Evolutionary conservation across 2,329 filamentous ascomycete genomes (phyloP).

Genomic region (Cytospora paraplurivora): DNA sequence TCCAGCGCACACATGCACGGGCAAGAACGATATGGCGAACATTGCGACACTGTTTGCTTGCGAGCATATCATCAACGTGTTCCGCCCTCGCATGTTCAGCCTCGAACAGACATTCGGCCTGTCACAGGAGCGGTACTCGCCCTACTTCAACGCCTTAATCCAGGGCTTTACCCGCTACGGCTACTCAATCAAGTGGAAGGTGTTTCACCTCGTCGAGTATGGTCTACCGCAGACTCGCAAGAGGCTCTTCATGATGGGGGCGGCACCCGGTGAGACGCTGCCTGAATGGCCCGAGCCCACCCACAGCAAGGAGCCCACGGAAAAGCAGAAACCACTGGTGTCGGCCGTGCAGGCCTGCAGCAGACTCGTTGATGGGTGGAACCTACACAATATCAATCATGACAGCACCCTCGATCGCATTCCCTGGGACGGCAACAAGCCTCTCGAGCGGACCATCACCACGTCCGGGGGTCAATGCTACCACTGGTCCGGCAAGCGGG

Average conservation of each 20-base stretch:
- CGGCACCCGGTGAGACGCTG: conserved; percentile 69
- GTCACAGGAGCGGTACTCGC: conserved; percentile 51
- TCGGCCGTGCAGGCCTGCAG: conserved; percentile 49
- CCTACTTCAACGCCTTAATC: conserved; percentile 63
- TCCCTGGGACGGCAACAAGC: conserved; percentile 49
- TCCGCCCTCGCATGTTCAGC: conserved; percentile 69
- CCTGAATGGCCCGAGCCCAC: conserved; percentile 67
- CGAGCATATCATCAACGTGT: conserved; percentile 55
- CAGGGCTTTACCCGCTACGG: conserved; percentile 64
- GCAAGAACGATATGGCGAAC: conserved; percentile 67
- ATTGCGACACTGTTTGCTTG: conserved; percentile 60
- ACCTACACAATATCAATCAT: conserved; percentile 44
- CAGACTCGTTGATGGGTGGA: conserved; percentile 35
- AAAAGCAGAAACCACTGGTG: conserved; percentile 43
- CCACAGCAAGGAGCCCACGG: conserved; percentile 48
- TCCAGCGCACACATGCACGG: conserved; percentile 64
- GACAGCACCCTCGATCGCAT: conserved; percentile 32
- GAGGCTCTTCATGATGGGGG: conserved; percentile 59
- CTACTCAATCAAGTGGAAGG: conserved; percentile 71
- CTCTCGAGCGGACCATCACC: conserved; percentile 63
- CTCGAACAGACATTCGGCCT: conserved; percentile 80
- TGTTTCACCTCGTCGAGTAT: conserved; percentile 56
- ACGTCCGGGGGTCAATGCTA: conserved; percentile 63
- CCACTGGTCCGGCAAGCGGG: conserved; percentile 64
- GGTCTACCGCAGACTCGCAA: conserved; percentile 52